These are phyloP conservation scores for Pleurotus salmoneostramineus DNA, from an alignment of 768 basidiomycete species.

Conservation along the genomic window DNA sequence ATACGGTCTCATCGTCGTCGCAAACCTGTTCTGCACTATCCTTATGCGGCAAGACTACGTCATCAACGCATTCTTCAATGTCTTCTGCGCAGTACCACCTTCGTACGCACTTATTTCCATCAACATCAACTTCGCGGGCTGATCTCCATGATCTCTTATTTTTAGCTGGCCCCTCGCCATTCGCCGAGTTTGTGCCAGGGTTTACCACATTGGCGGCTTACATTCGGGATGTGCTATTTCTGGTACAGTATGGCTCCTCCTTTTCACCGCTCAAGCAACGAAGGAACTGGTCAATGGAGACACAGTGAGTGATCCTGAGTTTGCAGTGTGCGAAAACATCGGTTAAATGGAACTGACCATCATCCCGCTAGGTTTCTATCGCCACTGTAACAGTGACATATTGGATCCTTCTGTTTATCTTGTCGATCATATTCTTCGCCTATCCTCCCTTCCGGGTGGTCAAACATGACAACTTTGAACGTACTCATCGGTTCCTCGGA, in stretches of 20 bases:
- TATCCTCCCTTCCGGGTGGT: constrained; percentile 43
- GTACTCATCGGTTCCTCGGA: constrained; percentile 52
- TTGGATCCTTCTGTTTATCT: constrained; percentile 40
- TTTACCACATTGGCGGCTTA: constrained; percentile 58
- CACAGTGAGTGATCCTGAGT: constrained; percentile 21
- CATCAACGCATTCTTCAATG: constrained; percentile 52
- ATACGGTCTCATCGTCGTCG: constrained; percentile 35
- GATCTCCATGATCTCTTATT: constrained; percentile 2
- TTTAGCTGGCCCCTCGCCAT: constrained; percentile 52
- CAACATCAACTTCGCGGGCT: background rate
- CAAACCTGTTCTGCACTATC: constrained; percentile 46
- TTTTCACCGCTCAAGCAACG: constrained; percentile 49
- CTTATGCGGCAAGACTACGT: constrained; percentile 55
- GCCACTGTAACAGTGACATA: constrained; percentile 50
- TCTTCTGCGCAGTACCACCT: constrained; percentile 44
- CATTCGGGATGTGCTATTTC: constrained; percentile 58
- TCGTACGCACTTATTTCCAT: constrained; percentile 28
- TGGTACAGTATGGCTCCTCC: constrained; percentile 47
- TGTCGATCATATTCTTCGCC: constrained; percentile 48
- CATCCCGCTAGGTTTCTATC: constrained; percentile 31
- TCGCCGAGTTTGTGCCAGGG: constrained; percentile 48
- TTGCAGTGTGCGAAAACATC: background rate
- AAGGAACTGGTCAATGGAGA: constrained; percentile 36
- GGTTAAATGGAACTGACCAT: background rate
- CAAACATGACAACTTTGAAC: constrained; percentile 51